Evolutionary conservation across 352 stramenopile species (phyloP).

Genomic region (Pythium pectinolyticum): DNA sequence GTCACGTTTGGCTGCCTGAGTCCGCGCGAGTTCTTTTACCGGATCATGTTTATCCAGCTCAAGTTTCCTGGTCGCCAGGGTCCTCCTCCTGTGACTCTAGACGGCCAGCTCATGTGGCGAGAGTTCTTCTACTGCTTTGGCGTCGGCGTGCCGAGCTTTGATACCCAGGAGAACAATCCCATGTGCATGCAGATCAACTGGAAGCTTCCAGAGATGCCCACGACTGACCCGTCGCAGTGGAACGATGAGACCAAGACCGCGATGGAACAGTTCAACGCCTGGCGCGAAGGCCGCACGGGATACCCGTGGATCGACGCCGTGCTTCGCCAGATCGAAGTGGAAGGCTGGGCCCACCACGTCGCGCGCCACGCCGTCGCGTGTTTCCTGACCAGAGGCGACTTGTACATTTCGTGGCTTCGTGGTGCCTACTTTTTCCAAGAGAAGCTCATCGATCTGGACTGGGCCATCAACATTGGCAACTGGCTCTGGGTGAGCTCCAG

Average conservation of each 20-base stretch:
- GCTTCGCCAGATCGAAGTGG: slow-evolving; percentile 90
- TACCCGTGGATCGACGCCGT: slow-evolving; percentile 97
- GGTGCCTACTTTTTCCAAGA: slow-evolving; percentile 90
- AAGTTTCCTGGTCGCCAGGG: slow-evolving; percentile 84
- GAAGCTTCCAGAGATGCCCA: slow-evolving; percentile 41
- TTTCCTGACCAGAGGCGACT: slow-evolving; percentile 95
- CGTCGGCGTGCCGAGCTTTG: slow-evolving; percentile 72
- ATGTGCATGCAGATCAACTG: slow-evolving; percentile 82
- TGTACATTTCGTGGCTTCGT: slow-evolving; percentile 93
- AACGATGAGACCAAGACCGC: slow-evolving; percentile 46
- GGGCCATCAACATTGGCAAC: slow-evolving; percentile 96
- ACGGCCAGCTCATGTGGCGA: slow-evolving; percentile 95
- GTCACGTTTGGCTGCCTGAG: slow-evolving; percentile 90
- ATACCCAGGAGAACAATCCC: slow-evolving; percentile 89
- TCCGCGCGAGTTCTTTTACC: slow-evolving; percentile 73
- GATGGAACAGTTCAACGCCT: slow-evolving; percentile 68
- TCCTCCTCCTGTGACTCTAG: slow-evolving; percentile 86
- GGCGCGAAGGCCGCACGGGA: slow-evolving; percentile 93
- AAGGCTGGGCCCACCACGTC: slow-evolving; percentile 86
- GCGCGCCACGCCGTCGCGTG: slow-evolving; percentile 94
- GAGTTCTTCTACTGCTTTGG: slow-evolving; percentile 93
- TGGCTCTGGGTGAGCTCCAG: slow-evolving; percentile 96
- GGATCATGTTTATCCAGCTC: slow-evolving; percentile 84
- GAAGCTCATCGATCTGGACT: slow-evolving; percentile 95
- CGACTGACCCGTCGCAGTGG: slow-evolving; percentile 12